These are phyloP conservation scores for Ajuga chamaepitys DNA, from an alignment of 257 asterid genomes.

Conservation along the genomic window DNA sequence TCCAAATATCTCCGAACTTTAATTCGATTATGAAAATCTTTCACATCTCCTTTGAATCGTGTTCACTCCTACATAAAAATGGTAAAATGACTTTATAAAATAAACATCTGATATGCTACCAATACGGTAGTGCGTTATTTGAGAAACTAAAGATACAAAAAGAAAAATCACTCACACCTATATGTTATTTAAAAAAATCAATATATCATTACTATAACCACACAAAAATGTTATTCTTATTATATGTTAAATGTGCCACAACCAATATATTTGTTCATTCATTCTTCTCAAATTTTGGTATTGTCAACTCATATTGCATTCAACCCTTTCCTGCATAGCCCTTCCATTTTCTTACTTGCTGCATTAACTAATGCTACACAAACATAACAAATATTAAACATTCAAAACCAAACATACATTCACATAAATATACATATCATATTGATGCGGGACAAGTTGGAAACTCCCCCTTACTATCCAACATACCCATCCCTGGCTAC, in stretches of 20 bases:
- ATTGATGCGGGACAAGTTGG: too few species aligned
- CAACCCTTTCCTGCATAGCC: not conserved
- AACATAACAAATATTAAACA: not conserved
- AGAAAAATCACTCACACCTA: not conserved
- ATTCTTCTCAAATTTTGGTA: not conserved
- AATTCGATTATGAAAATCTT: too few species aligned
- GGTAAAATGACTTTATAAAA: too few species aligned
- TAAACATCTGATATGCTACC: too few species aligned
- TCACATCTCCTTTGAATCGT: too few species aligned
- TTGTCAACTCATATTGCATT: not conserved
- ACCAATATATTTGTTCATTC: conserved; percentile 5
- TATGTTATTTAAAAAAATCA: too few species aligned
- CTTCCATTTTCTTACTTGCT: not conserved
- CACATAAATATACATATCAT: too few species aligned
- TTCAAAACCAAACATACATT: not conserved
- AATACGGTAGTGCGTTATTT: too few species aligned
- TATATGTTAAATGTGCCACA: conserved; percentile 4
- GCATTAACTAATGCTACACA: not conserved
- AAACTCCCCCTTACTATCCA: not conserved
- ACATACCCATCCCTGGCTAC: conserved; percentile 12
- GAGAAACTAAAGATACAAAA: not conserved
- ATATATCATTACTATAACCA: not conserved
- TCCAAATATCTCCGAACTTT: too few species aligned
- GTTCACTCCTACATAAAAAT: too few species aligned
- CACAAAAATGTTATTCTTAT: conserved; percentile 1